phyloP scores from a whole-genome alignment of 768 basidiomycete genomes.

The Coprinellus micaceus region DNA sequence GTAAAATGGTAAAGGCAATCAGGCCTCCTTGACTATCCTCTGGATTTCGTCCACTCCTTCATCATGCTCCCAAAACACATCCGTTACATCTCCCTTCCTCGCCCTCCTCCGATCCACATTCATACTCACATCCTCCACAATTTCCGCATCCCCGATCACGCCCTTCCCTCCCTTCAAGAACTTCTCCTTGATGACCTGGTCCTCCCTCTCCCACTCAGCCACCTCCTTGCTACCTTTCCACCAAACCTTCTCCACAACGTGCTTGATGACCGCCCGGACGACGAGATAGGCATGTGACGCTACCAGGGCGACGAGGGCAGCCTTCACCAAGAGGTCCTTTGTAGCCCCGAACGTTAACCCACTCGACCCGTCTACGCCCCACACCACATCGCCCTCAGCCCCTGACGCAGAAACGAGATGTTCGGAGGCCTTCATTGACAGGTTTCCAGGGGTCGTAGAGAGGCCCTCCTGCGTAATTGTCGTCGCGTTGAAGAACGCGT shows the following conservation, averaged over 20 bases:
- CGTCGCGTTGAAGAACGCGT: constrained; percentile 5
- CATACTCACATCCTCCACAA: constrained; percentile 14
- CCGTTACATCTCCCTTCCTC: constrained; percentile 16
- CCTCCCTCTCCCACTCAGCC: constrained; percentile 49
- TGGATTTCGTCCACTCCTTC: constrained; percentile 73
- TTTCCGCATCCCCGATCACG: constrained; percentile 14
- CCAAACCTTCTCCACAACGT: constrained; percentile 67
- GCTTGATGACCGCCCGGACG: constrained; percentile 57
- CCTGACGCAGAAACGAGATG: constrained; percentile 20
- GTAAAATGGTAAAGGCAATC: background rate
- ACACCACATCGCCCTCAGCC: constrained; percentile 2
- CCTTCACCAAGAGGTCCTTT: constrained; percentile 54
- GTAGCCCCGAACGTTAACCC: constrained; percentile 33
- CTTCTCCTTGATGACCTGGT: constrained; percentile 42
- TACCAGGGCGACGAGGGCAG: constrained; percentile 69
- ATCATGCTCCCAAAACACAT: constrained; percentile 64
- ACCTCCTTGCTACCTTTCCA: constrained; percentile 76
- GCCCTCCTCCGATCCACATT: constrained; percentile 17
- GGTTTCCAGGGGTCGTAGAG: background rate
- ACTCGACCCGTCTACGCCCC: constrained; percentile 21
- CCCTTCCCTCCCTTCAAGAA: constrained; percentile 29
- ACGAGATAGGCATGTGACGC: constrained; percentile 87
- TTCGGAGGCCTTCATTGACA: constrained; percentile 14
- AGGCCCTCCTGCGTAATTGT: background rate
- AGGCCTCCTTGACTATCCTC: constrained; percentile 60